Conservation (phyloP, 106 monocot genomes). For the Triglochin maritima region DNA sequence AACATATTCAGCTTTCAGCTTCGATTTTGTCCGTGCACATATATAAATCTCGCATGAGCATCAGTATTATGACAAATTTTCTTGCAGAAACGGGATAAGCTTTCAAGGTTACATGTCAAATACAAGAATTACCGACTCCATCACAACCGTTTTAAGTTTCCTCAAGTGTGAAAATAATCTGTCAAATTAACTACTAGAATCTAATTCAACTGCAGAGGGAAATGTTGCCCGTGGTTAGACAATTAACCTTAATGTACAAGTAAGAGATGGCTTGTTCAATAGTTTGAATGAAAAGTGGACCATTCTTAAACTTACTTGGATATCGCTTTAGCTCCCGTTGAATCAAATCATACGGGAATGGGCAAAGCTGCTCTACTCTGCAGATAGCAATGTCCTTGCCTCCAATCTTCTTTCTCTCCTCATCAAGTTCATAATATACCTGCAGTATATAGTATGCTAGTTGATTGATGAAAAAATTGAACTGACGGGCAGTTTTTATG, state of each 20-base stretch:
- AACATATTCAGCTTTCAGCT: neutral
- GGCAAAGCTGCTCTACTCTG: slow-evolving; percentile 91
- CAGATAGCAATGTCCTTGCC: slow-evolving; percentile 82
- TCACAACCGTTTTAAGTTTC: too few relatives aligned
- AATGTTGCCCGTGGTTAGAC: too few relatives aligned
- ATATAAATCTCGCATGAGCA: neutral
- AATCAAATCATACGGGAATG: slow-evolving; percentile 87
- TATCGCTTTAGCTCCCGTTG: slow-evolving; percentile 94
- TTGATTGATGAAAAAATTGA: neutral
- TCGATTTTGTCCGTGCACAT: too few relatives aligned
- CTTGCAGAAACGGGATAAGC: too few relatives aligned
- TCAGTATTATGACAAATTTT: too few relatives aligned
- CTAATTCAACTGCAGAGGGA: neutral
- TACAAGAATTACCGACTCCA: too few relatives aligned
- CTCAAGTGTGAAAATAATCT: neutral
- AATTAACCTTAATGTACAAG: too few relatives aligned
- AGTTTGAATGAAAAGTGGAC: neutral
- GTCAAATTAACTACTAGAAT: neutral
- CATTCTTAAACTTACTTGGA: slow-evolving; percentile 52
- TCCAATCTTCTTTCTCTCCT: slow-evolving; percentile 47
- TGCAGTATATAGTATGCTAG: slow-evolving; percentile 14
- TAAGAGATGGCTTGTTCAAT: neutral
- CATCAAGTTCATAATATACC: slow-evolving; percentile 94
- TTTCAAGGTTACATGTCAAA: too few relatives aligned
- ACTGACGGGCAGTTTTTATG: neutral